These are phyloP conservation scores for Inga leiocalycina DNA, from an alignment of 306 rosid species.

Conservation along the genomic window DNA sequence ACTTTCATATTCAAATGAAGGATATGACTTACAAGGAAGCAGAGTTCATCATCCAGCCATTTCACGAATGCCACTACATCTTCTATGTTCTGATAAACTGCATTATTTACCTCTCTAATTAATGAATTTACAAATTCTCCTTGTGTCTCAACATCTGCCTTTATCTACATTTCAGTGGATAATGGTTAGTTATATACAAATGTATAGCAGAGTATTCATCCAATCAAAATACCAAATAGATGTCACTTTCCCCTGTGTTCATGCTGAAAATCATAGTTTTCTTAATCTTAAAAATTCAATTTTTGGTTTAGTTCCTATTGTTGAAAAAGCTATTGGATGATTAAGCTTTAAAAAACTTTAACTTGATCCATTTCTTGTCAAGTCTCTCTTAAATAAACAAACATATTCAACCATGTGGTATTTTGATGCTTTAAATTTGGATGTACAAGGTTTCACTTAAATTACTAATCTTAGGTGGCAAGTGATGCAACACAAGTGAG, in stretches of 20 bases:
- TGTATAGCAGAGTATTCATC: neutral
- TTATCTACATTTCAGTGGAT: slow-evolving; percentile 62
- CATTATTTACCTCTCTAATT: slow-evolving; percentile 88
- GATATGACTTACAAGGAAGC: slow-evolving; percentile 82
- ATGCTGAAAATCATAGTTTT: neutral
- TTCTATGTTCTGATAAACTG: slow-evolving; percentile 81
- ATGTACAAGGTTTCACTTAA: neutral
- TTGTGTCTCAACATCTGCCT: slow-evolving; percentile 95
- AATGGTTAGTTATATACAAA: slow-evolving; percentile 1
- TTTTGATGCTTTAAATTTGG: neutral
- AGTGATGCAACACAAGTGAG: neutral
- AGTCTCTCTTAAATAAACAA: neutral
- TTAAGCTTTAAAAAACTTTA: neutral
- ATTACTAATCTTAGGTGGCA: neutral
- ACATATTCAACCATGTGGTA: neutral
- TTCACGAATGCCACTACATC: slow-evolving; percentile 95
- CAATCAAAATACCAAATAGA: slow-evolving; percentile 1
- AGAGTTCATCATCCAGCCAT: slow-evolving; percentile 98
- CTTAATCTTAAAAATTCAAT: neutral
- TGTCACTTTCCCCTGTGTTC: neutral
- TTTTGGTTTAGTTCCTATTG: neutral
- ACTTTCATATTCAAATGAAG: neutral
- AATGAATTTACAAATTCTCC: slow-evolving; percentile 96
- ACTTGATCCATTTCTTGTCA: neutral
- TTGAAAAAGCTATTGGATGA: neutral